Evolutionary conservation across 2,329 filamentous ascomycete genomes (phyloP).

Genomic region (Zalaria sp.): DNA sequence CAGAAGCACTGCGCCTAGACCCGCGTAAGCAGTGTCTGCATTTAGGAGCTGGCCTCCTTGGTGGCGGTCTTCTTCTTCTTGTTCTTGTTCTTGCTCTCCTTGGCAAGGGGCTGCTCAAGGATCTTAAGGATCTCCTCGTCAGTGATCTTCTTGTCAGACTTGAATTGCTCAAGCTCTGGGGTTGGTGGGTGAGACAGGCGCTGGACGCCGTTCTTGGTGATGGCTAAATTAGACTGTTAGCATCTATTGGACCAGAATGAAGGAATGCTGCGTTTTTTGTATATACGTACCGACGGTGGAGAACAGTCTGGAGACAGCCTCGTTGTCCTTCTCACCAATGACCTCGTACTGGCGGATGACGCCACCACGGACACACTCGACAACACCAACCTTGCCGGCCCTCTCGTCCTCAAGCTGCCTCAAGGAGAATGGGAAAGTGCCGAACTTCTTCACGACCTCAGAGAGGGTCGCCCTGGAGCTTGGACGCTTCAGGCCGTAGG

Average conservation of each 20-base stretch:
- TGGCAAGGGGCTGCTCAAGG: conserved; percentile 68
- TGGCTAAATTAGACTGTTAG: conserved; percentile 43
- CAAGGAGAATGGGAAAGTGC: conserved; percentile 93
- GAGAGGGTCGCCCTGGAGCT: conserved; percentile 86
- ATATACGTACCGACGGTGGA: conserved; percentile 76
- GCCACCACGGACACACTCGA: conserved; percentile 87
- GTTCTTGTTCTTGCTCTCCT: conserved; percentile 52
- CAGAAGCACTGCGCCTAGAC: no score
- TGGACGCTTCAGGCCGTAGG: conserved; percentile 84
- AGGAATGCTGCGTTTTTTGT: neutral
- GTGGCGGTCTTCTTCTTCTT: conserved; percentile 73
- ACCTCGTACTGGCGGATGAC: conserved; percentile 94
- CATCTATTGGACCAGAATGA: neutral
- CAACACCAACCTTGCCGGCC: conserved; percentile 85
- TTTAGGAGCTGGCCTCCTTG: conserved; percentile 28
- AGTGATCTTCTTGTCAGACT: conserved; percentile 95
- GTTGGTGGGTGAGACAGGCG: conserved; percentile 66
- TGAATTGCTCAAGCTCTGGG: conserved; percentile 66
- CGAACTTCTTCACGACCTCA: conserved; percentile 94
- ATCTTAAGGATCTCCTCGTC: conserved; percentile 94
- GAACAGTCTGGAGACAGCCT: conserved; percentile 73
- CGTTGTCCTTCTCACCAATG: conserved; percentile 80
- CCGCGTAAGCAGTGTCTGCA: no score
- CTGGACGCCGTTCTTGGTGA: conserved; percentile 94
- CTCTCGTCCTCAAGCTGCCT: conserved; percentile 94